Conservation (phyloP, 305 asterid genomes). For the Salvia sclarea region DNA sequence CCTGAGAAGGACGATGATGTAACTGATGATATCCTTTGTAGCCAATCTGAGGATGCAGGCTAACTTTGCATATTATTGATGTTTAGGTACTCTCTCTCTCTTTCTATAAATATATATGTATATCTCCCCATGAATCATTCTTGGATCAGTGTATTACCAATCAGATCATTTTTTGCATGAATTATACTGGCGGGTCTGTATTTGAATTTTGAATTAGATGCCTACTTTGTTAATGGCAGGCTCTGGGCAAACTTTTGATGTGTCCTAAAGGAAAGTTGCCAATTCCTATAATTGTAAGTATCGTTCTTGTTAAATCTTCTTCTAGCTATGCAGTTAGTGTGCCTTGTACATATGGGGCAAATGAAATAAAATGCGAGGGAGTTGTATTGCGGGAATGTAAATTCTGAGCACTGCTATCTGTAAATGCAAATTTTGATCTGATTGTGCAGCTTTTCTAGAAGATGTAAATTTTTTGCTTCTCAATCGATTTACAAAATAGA, state of each 20-base stretch:
- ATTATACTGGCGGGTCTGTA: constrained; percentile 27
- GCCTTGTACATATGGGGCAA: constrained; percentile 49
- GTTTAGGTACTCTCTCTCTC: constrained; percentile 17
- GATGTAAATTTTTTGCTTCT: background rate
- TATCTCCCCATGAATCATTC: background rate
- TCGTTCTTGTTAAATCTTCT: constrained; percentile 29
- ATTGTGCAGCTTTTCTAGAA: constrained; percentile 19
- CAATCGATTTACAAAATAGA: background rate
- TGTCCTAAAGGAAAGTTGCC: constrained; percentile 31
- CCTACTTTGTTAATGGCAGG: constrained; percentile 32
- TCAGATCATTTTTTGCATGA: background rate
- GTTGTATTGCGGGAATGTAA: constrained; percentile 48
- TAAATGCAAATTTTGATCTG: constrained; percentile 53
- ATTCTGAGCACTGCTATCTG: constrained; percentile 38
- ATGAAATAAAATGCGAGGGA: constrained; percentile 37
- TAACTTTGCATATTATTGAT: constrained; percentile 33
- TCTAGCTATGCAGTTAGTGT: constrained; percentile 35
- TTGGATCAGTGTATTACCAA: background rate
- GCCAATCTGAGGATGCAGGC: constrained; percentile 41
- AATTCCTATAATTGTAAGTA: constrained; percentile 41
- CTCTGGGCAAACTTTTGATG: constrained; percentile 5
- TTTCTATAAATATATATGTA: background rate
- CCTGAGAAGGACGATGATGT: constrained; percentile 41
- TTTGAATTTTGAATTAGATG: constrained; percentile 18
- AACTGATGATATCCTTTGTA: constrained; percentile 38